These are phyloP conservation scores for Cutaneotrichosporon sp. DNA, from an alignment of 1,284 basidiomycete genomes.

Conservation along the genomic window DNA sequence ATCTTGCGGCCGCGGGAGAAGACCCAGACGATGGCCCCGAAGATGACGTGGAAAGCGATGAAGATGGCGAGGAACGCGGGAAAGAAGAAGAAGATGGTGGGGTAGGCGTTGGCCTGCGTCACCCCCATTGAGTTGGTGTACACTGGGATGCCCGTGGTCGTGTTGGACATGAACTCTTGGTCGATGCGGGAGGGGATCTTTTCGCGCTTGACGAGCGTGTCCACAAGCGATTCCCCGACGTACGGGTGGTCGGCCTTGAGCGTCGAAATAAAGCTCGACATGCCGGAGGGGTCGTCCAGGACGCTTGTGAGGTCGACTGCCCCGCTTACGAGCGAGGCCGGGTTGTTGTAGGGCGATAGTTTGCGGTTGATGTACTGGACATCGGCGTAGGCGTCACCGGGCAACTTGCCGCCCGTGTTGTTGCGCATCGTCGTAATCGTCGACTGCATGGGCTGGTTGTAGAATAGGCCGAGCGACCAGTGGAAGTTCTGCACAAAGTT, in stretches of 20 bases:
- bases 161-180: constrained; percentile 41
- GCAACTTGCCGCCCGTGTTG: constrained; percentile 74
- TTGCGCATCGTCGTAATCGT: constrained; percentile 80
- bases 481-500: constrained; percentile 81
- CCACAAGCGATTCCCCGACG: background rate
- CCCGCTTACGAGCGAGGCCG: background rate
- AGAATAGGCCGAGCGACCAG: constrained; percentile 84
- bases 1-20: constrained; percentile 28
- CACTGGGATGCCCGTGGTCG: constrained; percentile 76
- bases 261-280: constrained; percentile 54
- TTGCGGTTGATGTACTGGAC: constrained; percentile 72
- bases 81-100: constrained; percentile 72
- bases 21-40: constrained; percentile 57
- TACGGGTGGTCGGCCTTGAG: background rate
- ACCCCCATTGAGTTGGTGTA: constrained; percentile 74
- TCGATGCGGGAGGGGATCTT: constrained; percentile 69
- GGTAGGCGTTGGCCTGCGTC: constrained; percentile 77
- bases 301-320: constrained; percentile 6
- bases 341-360: constrained; percentile 71
- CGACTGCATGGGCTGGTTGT: constrained; percentile 66
- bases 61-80: constrained; percentile 67
- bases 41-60: constrained; percentile 59
- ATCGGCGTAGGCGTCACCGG: constrained; percentile 61
- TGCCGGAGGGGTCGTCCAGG: constrained; percentile 44
- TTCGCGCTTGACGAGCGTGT: constrained; percentile 26